These are phyloP conservation scores for Geranium rotundifolium DNA, from an alignment of 345 rosid genomes.

Conservation along the genomic window DNA sequence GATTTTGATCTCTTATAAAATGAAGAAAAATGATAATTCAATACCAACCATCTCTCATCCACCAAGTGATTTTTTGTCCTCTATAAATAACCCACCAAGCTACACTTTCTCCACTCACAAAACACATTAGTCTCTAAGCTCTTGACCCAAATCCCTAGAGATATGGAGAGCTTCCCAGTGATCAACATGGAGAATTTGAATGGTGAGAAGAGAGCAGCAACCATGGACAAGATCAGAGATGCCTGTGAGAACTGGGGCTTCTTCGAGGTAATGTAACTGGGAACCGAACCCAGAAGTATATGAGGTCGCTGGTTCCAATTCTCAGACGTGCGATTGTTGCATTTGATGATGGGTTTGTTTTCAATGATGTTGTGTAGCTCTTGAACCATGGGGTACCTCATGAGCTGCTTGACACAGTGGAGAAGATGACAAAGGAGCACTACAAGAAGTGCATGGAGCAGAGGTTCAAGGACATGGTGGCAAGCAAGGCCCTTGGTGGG, in stretches of 20 bases:
- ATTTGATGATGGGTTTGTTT: neutral
- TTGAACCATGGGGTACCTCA: conserved; percentile 67
- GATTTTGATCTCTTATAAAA: too few species aligned
- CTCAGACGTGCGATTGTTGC: neutral
- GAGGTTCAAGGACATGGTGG: conserved; percentile 64
- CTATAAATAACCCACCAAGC: neutral
- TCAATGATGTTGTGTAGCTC: conserved; percentile 18
- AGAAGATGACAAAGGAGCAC: conserved; percentile 62
- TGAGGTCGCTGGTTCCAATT: too few species aligned
- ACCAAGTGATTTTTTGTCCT: neutral
- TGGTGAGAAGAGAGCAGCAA: conserved; percentile 49
- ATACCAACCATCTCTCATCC: too few species aligned
- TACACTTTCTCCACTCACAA: neutral
- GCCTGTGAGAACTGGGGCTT: conserved; percentile 99
- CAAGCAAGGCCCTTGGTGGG: conserved; percentile 49
- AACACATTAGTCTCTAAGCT: neutral
- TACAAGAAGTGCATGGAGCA: conserved; percentile 83
- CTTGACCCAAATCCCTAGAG: neutral
- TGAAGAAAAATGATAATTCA: too few species aligned
- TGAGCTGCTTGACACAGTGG: conserved; percentile 64
- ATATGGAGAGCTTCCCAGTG: conserved; percentile 61
- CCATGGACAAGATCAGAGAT: conserved; percentile 67
- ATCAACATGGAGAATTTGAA: conserved; percentile 54
- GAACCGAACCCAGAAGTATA: too few species aligned
- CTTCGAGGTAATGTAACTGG: conserved; percentile 62